These are phyloP conservation scores for Podila epicladia DNA, from an alignment of 192 early-diverging fungal genomes.

Conservation along the genomic window DNA sequence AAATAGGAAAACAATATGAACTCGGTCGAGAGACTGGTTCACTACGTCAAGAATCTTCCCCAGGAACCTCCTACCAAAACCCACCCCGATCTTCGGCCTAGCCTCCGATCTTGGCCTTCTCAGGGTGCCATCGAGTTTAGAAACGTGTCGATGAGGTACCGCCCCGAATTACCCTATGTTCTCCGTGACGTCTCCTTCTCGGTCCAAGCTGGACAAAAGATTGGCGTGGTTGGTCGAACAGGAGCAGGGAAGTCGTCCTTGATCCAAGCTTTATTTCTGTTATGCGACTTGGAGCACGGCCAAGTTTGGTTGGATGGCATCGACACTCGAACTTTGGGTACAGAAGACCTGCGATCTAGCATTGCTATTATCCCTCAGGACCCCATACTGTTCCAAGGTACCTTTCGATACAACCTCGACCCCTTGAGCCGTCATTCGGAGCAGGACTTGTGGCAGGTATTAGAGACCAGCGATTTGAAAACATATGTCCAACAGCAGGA, in stretches of 20 bases:
- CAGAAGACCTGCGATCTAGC: slow-evolving; percentile 78
- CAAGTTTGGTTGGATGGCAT: slow-evolving; percentile 81
- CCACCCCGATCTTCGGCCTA: slow-evolving; percentile 28
- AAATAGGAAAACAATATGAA: slow-evolving; percentile 47
- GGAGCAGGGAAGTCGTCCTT: slow-evolving; percentile 88
- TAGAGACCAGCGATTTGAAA: slow-evolving; percentile 76
- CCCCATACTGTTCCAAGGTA: slow-evolving; percentile 62
- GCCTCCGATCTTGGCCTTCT: slow-evolving; percentile 66
- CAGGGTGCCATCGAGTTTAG: slow-evolving; percentile 75
- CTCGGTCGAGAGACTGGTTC: slow-evolving; percentile 38
- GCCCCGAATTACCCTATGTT: slow-evolving; percentile 73
- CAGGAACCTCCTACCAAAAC: slow-evolving; percentile 29
- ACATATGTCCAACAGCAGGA: slow-evolving; percentile 69
- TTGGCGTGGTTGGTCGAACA: slow-evolving; percentile 92
- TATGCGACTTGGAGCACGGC: slow-evolving; percentile 76
- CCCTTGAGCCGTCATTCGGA: slow-evolving; percentile 61
- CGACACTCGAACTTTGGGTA: slow-evolving; percentile 74
- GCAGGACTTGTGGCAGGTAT: slow-evolving; percentile 74
- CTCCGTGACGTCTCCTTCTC: slow-evolving; percentile 78
- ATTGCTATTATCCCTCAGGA: slow-evolving; percentile 92
- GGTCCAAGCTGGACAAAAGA: slow-evolving; percentile 72
- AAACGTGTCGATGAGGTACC: slow-evolving; percentile 81
- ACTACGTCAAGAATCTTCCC: slow-evolving; percentile 35
- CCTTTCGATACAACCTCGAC: slow-evolving; percentile 67
- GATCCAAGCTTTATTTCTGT: slow-evolving; percentile 79